phyloP scores from a whole-genome alignment of 108 stramenopile species.

The Conticribra guillardii region DNA sequence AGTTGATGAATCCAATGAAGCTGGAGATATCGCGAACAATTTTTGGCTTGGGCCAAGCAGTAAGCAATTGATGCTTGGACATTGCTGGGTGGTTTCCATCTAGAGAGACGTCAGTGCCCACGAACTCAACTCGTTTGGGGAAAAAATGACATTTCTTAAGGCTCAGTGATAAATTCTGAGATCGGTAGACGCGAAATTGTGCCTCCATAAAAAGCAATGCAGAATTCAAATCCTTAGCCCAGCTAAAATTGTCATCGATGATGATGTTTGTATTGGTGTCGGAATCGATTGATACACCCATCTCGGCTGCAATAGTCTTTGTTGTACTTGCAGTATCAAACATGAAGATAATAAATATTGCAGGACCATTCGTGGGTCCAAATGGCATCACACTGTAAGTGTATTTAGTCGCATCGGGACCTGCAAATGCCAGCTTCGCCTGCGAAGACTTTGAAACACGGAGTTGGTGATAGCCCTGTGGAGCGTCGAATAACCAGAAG shows the following conservation, averaged over 20 bases:
- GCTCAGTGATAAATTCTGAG: conserved; percentile 5
- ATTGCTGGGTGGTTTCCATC: conserved; percentile 10
- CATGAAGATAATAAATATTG: background rate
- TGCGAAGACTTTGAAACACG: background rate
- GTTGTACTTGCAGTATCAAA: background rate
- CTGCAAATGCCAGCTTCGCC: background rate
- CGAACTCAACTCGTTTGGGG: conserved; percentile 17
- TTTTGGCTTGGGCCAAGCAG: background rate
- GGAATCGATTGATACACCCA: background rate
- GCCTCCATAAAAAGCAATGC: background rate
- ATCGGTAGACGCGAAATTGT: background rate
- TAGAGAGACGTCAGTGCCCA: conserved; percentile 4
- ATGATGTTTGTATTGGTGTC: background rate
- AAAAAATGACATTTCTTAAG: conserved; percentile 18
- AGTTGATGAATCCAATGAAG: conserved; percentile 7
- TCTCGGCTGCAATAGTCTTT: background rate
- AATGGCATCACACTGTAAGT: background rate
- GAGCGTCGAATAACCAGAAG: background rate
- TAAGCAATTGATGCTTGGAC: conserved; percentile 11
- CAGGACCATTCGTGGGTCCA: background rate
- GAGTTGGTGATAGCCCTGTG: background rate
- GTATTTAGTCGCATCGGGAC: background rate
- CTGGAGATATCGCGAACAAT: conserved; percentile 8
- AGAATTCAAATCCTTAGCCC: background rate
- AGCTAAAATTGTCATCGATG: background rate